phyloP scores from a whole-genome alignment of 164 flowering plant species.

The Magnolia kwangsiensis region DNA sequence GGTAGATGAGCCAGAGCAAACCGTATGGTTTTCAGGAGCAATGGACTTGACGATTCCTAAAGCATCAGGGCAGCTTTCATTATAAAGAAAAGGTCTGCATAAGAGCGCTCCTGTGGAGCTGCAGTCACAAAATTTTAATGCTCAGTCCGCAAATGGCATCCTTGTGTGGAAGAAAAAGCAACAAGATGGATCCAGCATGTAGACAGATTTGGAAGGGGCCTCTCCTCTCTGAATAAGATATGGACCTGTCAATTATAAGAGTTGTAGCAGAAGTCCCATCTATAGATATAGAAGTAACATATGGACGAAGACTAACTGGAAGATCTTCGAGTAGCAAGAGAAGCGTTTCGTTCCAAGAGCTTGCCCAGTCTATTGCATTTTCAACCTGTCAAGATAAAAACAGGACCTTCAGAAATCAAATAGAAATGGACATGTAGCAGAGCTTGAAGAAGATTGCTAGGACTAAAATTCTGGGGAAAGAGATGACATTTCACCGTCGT shows the following conservation, averaged over 20 bases:
- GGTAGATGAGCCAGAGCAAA: conserved; percentile 84
- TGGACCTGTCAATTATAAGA: conserved; percentile 74
- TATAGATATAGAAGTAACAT: conserved; percentile 66
- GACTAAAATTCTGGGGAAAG: neutral
- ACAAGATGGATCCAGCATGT: neutral
- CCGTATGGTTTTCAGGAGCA: conserved; percentile 89
- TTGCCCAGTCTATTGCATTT: conserved; percentile 58
- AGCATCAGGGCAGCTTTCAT: conserved; percentile 83
- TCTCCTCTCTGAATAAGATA: neutral
- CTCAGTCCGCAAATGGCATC: conserved; percentile 1
- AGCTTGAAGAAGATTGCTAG: neutral
- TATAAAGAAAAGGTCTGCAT: conserved; percentile 72
- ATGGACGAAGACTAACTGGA: conserved; percentile 48
- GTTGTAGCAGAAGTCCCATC: conserved; percentile 99
- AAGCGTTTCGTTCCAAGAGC: conserved; percentile 73
- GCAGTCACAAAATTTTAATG: conserved; percentile 22
- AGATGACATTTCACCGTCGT: neutral
- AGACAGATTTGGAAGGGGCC: neutral
- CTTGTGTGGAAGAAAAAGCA: neutral
- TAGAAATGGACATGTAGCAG: conserved; percentile 2
- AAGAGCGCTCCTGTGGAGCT: conserved; percentile 76
- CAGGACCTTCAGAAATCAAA: conserved; percentile 6
- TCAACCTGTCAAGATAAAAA: conserved; percentile 70
- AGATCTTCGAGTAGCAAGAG: conserved; percentile 68
- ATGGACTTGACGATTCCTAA: conserved; percentile 71